phyloP scores from a whole-genome alignment of 495 filamentous ascomycete genomes.

The Trichoderma parareesei region DNA sequence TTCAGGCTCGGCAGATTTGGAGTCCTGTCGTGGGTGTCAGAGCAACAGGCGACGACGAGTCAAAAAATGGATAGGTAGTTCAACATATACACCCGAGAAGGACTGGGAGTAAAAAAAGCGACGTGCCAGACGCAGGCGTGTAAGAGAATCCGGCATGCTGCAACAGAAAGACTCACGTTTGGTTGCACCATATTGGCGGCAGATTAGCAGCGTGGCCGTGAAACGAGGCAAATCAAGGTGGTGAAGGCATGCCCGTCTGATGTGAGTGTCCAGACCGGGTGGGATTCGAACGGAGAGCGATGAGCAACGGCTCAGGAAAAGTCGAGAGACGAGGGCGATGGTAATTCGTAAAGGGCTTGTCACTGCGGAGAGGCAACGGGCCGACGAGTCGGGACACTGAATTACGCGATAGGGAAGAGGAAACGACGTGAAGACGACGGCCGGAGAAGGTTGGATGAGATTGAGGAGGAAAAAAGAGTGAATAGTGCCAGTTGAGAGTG shows the following conservation, averaged over 20 bases:
- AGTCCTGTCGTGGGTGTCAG: constrained; percentile 10
- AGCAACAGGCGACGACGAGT: constrained; percentile 1
- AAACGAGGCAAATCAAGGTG: background rate
- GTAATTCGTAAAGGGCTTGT: background rate
- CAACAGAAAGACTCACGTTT: background rate
- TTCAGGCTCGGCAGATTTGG: constrained; percentile 12
- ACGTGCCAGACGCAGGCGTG: constrained; percentile 1
- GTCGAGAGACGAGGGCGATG: background rate
- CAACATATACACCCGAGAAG: background rate
- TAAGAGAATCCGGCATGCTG: background rate
- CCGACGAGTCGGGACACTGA: background rate
- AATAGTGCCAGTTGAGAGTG: too few species aligned
- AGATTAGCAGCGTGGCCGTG: background rate
- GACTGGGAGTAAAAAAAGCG: background rate
- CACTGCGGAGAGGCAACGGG: background rate
- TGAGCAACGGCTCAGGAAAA: background rate
- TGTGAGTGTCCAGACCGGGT: background rate
- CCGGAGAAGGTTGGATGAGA: constrained; percentile 3
- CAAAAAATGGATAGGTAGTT: constrained; percentile 13
- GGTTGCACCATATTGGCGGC: constrained; percentile 6
- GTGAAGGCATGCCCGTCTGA: constrained; percentile 6
- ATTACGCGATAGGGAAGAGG: background rate
- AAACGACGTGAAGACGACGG: background rate
- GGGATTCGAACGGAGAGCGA: background rate
- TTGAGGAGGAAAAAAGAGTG: background rate